These are phyloP conservation scores for Harrya chromipes DNA, from an alignment of 768 basidiomycete species.

Conservation along the genomic window DNA sequence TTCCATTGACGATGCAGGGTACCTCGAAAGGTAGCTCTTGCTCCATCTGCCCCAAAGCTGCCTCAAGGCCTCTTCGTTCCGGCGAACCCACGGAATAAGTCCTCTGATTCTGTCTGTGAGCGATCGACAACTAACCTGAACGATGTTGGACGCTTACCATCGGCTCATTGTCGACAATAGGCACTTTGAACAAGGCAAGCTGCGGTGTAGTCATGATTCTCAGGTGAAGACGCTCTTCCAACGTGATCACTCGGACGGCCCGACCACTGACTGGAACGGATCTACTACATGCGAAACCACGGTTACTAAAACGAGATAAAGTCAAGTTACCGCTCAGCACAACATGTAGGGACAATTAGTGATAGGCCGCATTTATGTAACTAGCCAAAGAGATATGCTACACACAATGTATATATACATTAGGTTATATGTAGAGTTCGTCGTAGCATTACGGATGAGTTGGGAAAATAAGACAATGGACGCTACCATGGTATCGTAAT, in stretches of 20 bases:
- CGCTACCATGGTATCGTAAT: too few relatives aligned
- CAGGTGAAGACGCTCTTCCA: background rate
- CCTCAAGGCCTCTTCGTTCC: slow-evolving; percentile 72
- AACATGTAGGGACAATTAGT: too few relatives aligned
- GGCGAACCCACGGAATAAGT: slow-evolving; percentile 74
- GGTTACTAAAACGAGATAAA: background rate
- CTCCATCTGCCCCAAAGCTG: slow-evolving; percentile 77
- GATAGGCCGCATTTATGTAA: too few relatives aligned
- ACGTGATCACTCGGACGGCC: too few relatives aligned
- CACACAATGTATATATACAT: too few relatives aligned
- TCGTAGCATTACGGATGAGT: background rate
- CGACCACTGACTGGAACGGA: slow-evolving; percentile 9
- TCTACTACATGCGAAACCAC: slow-evolving; percentile 9
- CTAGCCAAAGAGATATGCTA: too few relatives aligned
- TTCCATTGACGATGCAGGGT: slow-evolving; percentile 90
- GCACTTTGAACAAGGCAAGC: slow-evolving; percentile 84
- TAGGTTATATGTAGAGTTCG: too few relatives aligned
- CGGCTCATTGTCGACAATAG: slow-evolving; percentile 87
- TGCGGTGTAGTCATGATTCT: slow-evolving; percentile 63
- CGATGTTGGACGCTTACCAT: slow-evolving; percentile 53
- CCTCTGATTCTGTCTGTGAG: slow-evolving; percentile 42
- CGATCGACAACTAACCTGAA: background rate
- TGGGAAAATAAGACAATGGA: background rate
- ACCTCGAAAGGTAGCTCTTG: slow-evolving; percentile 85
- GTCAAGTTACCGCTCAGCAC: background rate